Evolutionary conservation across 2,329 filamentous ascomycete genomes (phyloP).

Genomic region (Colletotrichum cordylinicola): DNA sequence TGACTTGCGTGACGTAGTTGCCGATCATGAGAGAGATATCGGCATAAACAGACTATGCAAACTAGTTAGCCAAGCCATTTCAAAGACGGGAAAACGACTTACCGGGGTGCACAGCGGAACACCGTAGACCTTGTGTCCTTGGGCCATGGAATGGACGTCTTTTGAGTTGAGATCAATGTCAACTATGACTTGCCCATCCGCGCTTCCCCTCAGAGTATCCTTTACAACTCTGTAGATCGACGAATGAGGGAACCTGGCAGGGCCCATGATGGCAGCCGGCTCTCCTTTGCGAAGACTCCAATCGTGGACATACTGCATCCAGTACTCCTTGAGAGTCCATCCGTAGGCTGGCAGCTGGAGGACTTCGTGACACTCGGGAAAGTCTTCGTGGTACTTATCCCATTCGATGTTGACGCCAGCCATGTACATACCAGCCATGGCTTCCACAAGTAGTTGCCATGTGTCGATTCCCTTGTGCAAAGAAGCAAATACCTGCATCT

Average conservation of each 20-base stretch:
- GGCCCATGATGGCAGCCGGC: conserved; percentile 41
- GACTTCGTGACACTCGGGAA: conserved; percentile 47
- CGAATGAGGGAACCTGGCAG: conserved; percentile 34
- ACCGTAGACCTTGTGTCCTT: conserved; percentile 72
- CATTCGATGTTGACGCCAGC: conserved; percentile 71
- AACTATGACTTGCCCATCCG: conserved; percentile 66
- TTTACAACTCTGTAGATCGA: conserved; percentile 64
- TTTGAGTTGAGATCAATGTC: conserved; percentile 65
- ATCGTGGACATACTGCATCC: conserved; percentile 68
- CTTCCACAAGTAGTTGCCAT: conserved; percentile 67
- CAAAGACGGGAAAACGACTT: neutral
- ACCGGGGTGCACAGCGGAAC: conserved; percentile 67
- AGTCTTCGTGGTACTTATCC: conserved; percentile 69
- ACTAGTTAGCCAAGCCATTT: neutral
- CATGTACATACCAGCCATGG: conserved; percentile 61
- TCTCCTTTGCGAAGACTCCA: conserved; percentile 78
- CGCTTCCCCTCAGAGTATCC: conserved; percentile 62
- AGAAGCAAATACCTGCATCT: conserved; percentile 59
- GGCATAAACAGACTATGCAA: conserved; percentile 44
- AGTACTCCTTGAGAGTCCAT: conserved; percentile 77
- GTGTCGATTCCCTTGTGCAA: conserved; percentile 69
- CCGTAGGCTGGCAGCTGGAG: conserved; percentile 71
- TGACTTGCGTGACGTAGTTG: conserved; percentile 66
- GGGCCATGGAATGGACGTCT: conserved; percentile 64
- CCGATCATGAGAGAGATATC: conserved; percentile 70